A percentile compares a stretch with the other conserved stretches of the same genome.
Conservation (phyloP, 352 stramenopile species). For the Globisporangium spiculum region DNA sequence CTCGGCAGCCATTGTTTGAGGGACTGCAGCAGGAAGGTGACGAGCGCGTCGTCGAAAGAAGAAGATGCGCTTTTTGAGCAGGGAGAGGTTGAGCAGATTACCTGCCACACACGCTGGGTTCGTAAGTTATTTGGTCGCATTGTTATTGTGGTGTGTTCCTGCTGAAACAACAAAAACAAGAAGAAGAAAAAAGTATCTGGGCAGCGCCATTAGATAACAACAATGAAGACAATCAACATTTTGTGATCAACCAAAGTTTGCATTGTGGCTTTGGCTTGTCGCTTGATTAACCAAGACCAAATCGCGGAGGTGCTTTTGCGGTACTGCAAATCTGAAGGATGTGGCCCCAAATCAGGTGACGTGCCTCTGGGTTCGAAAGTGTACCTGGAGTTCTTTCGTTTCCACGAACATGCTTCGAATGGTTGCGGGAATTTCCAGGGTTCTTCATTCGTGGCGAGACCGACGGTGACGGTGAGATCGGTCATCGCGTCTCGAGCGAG, state of each 20-base stretch:
- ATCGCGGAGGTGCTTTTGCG: background rate
- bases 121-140: constrained; percentile 13
- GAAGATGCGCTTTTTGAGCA: background rate
- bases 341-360: background rate
- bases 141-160: background rate
- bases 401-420: background rate
- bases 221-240: background rate
- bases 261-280: background rate
- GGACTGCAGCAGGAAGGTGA: background rate
- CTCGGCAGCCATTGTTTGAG: background rate
- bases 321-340: background rate
- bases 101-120: background rate
- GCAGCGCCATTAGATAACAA: background rate
- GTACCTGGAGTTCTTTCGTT: background rate
- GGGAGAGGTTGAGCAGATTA: background rate
- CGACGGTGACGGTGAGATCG: background rate
- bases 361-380: background rate
- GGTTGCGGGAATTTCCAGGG: background rate
- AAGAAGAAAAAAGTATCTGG: background rate
- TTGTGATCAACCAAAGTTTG: background rate
- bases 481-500: background rate
- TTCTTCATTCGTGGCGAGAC: background rate
- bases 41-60: background rate
- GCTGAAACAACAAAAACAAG: background rate
- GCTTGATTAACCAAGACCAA: background rate